phyloP scores from a whole-genome alignment of 768 basidiomycete species.

The Tubosaeta sp. region DNA sequence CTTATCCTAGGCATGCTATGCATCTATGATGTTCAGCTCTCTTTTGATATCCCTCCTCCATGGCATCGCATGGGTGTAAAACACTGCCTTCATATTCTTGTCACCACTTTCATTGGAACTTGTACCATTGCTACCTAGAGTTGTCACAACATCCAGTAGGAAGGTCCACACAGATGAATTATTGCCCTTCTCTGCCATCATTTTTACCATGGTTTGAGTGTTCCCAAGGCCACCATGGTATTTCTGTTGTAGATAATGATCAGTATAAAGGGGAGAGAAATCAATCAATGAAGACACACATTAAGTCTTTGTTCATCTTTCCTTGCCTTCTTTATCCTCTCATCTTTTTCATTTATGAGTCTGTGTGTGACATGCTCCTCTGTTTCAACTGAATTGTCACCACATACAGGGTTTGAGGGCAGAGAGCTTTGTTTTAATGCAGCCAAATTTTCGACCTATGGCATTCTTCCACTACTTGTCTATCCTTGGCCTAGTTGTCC shows the following conservation, averaged over 20 bases:
- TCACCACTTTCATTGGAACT: constrained; percentile 8
- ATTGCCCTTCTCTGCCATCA: neutral
- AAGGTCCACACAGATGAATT: neutral
- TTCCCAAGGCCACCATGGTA: neutral
- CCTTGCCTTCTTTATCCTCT: neutral
- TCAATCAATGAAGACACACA: too few relatives aligned
- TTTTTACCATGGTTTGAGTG: neutral
- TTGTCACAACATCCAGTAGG: neutral
- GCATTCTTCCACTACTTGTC: neutral
- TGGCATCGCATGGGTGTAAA: neutral
- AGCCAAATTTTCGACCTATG: neutral
- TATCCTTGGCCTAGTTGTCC: neutral
- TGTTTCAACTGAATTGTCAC: too few relatives aligned
- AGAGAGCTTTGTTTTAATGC: neutral
- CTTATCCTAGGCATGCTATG: neutral
- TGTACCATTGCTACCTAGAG: constrained; percentile 2
- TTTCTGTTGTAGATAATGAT: too few relatives aligned
- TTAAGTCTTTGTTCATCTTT: neutral
- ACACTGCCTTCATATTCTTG: neutral
- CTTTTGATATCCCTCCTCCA: constrained; percentile 4
- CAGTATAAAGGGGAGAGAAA: too few relatives aligned
- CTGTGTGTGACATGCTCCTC: neutral
- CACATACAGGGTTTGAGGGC: neutral
- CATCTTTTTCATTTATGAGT: neutral
- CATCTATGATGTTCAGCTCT: constrained; percentile 5